Evolutionary conservation across 768 basidiomycete species (phyloP), one percentile per base, ranked within the genome.

Genomic region (Collybia sordida): DNA sequence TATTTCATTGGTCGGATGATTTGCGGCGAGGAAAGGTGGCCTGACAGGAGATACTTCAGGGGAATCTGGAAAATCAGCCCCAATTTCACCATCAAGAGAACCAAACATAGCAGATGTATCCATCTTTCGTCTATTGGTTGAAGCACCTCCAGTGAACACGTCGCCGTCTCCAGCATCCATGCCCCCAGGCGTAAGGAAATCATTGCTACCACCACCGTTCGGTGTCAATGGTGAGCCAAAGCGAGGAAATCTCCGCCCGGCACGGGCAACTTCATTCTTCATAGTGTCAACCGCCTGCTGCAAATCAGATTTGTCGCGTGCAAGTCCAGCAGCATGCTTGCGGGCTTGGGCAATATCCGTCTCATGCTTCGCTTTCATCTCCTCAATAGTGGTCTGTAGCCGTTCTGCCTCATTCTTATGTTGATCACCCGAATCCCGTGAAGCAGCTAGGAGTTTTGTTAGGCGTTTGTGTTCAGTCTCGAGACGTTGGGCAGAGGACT

Each of bases 331-430:
- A 1, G 89, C 85, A 47, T 88, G 82, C 67, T 91, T 91, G 41
- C 94, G 81, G 58, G 92, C 90, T 52, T 90, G 88, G 3, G 96
- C 97, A 50, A 98, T 81, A 54, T 97, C 93, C 12, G 93, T 93
- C 70, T 98, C 96, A 62, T 98, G 94, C 65, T 93, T 95, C 46
- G 82, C 79, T 63, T 90, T 92, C 64, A 93, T 73, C 45, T 92
- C 90, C 40, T 86, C 84, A 18, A 88, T 68, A 4, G 77, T 62
- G 38, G 69, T 70, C 53, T 80, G 75, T 41, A 91, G 76, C 22
- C 86, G 82, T 53, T 95, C 92, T 1, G 78, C 70, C 63, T 97
- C 95, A 57, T 84, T 90, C 73, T 96, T 96, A 71, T 91, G 84
- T 40, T 83, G 79, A 60, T 98, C 97, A 15, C 82, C 77, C 6